Evolutionary conservation across 1,284 basidiomycete species (phyloP).

Genomic region (Rhodotorula sp.): DNA sequence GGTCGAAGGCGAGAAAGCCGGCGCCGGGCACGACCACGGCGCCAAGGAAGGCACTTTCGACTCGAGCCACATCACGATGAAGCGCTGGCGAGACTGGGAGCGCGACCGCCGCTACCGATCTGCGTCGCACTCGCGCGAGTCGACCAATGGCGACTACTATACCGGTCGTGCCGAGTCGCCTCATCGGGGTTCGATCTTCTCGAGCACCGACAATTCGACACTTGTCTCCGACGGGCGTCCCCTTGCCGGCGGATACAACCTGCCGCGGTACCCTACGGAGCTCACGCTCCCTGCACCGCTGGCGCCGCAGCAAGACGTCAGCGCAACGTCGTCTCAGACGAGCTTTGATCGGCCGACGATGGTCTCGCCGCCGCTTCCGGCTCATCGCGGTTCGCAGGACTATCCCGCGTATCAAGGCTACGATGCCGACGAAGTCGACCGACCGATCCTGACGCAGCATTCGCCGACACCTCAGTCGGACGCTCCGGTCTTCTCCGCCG

Average conservation of each 20-base stretch:
- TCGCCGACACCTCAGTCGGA: conserved; percentile 13
- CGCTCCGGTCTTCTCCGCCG: conserved; percentile 6
- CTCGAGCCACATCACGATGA: conserved; percentile 95
- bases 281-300: conserved; percentile 42
- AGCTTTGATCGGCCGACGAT: conserved; percentile 7
- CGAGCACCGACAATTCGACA: conserved; percentile 30
- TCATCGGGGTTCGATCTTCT: conserved; percentile 32
- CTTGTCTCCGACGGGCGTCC: conserved; percentile 5
- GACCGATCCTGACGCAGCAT: conserved; percentile 27
- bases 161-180: conserved; percentile 11
- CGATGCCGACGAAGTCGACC: conserved; percentile 32
- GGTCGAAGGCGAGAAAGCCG: conserved; percentile 43
- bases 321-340: conserved; percentile 12
- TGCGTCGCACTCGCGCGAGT: conserved; percentile 37
- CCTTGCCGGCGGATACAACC: conserved; percentile 1
- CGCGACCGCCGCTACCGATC: conserved; percentile 75
- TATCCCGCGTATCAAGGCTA: conserved; percentile 30
- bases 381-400: conserved; percentile 12
- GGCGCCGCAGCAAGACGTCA: conserved; percentile 16
- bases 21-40: conserved; percentile 34
- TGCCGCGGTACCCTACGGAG: conserved; percentile 22
- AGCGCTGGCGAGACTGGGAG: conserved; percentile 98
- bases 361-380: background rate
- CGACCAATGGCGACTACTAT: conserved; percentile 21
- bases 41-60: conserved; percentile 88